phyloP scores from a whole-genome alignment of 1,284 basidiomycete species.

The Tilletia indica region DNA sequence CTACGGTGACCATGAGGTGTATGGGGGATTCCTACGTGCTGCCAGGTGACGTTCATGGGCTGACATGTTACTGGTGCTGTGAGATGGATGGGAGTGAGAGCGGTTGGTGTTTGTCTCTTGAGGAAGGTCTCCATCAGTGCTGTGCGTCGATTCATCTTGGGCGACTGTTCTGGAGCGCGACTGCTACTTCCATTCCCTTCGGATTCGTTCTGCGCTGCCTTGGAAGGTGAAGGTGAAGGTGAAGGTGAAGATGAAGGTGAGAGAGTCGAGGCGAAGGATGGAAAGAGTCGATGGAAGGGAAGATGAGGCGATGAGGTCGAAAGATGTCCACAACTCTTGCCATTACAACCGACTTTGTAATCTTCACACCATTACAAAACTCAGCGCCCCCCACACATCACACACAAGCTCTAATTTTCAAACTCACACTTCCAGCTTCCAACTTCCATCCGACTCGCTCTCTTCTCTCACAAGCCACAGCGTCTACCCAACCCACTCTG shows the following conservation, averaged over 20 bases:
- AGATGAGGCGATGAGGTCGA: no score
- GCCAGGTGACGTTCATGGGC: constrained; percentile 43
- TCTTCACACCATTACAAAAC: no score
- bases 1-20: constrained; percentile 40
- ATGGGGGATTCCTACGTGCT: constrained; percentile 37
- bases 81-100: constrained; percentile 1
- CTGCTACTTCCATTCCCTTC: background rate
- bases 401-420: no score
- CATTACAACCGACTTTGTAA: no score
- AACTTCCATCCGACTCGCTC: no score
- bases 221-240: background rate
- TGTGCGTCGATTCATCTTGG: background rate
- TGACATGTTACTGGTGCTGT: constrained; percentile 32
- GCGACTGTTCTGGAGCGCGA: background rate
- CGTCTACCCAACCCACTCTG: no score
- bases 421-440: no score
- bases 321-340: no score
- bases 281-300: no score
- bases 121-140: background rate
- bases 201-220: background rate
- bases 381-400: no score
- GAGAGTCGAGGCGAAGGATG: no score
- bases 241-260: background rate
- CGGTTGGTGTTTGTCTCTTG: background rate
- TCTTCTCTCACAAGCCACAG: no score